Conservation (phyloP, 2,329 filamentous ascomycete genomes). For the Massarina eburnea region DNA sequence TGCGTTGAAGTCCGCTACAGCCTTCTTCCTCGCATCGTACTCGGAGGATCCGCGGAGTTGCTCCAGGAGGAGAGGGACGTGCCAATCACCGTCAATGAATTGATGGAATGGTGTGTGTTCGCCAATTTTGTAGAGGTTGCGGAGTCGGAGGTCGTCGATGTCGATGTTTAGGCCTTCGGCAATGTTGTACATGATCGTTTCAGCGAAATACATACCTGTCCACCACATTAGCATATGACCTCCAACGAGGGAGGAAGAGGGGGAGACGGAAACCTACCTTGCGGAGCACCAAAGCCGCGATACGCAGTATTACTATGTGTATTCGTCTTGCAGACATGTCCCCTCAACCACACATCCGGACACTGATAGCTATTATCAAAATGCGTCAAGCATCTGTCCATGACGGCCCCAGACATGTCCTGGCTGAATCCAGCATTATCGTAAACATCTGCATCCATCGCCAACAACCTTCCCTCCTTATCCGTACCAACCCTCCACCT, state of each 20-base stretch:
- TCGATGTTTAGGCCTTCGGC: constrained; percentile 85
- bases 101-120: constrained; percentile 92
- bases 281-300: constrained; percentile 90
- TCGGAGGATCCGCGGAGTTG: constrained; percentile 75
- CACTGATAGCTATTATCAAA: constrained; percentile 86
- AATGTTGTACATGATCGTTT: constrained; percentile 84
- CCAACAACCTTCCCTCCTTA: constrained; percentile 88
- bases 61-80: constrained; percentile 88
- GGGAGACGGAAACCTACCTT: constrained; percentile 56
- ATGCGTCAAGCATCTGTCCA: constrained; percentile 82
- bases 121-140: constrained; percentile 79
- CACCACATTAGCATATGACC: background rate
- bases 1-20: constrained; percentile 75
- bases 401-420: constrained; percentile 71
- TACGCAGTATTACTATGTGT: constrained; percentile 97
- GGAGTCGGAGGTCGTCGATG: constrained; percentile 73
- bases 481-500: constrained; percentile 91
- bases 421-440: constrained; percentile 83
- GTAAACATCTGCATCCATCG: constrained; percentile 84
- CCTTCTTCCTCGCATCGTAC: constrained; percentile 69
- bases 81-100: constrained; percentile 76
- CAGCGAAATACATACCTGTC: constrained; percentile 74
- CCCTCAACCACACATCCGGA: constrained; percentile 81
- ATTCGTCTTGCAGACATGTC: constrained; percentile 86
- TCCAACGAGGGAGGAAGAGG: background rate